These are phyloP conservation scores for Alternaria sp. DNA, from an alignment of 2,329 filamentous ascomycete genomes.

Conservation along the genomic window DNA sequence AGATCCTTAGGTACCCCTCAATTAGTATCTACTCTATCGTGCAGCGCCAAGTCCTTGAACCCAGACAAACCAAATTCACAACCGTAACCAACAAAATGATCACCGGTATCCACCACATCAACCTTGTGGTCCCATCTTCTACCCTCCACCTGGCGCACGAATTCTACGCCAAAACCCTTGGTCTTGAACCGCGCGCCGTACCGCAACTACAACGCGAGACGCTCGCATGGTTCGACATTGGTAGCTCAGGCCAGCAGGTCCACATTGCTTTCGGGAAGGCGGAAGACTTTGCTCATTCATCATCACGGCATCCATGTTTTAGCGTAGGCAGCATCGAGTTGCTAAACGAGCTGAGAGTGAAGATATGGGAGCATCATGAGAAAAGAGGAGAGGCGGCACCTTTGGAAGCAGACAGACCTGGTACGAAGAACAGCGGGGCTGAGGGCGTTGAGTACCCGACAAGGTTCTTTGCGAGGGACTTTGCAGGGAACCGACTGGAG, in stretches of 20 bases:
- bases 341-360: background rate
- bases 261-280: constrained; percentile 52
- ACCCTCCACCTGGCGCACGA: background rate
- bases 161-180: constrained; percentile 48
- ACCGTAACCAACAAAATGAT: background rate
- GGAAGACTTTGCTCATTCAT: background rate
- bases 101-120: constrained; percentile 1
- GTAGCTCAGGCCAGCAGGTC: constrained; percentile 57
- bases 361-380: constrained; percentile 56
- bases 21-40: background rate
- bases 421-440: constrained; percentile 52
- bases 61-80: background rate
- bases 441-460: constrained; percentile 67
- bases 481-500: constrained; percentile 53
- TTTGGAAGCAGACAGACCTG: constrained; percentile 64
- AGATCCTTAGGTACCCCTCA: background rate
- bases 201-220: constrained; percentile 61
- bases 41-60: background rate
- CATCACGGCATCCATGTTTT: background rate
- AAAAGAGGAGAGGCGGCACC: constrained; percentile 62
- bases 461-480: constrained; percentile 67
- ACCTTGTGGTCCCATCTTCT: background rate
- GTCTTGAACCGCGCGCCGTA: constrained; percentile 62
- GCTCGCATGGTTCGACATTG: constrained; percentile 66
- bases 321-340: background rate